phyloP scores from a whole-genome alignment of 2,329 filamentous ascomycete genomes.

The Epichloe bromicola region DNA sequence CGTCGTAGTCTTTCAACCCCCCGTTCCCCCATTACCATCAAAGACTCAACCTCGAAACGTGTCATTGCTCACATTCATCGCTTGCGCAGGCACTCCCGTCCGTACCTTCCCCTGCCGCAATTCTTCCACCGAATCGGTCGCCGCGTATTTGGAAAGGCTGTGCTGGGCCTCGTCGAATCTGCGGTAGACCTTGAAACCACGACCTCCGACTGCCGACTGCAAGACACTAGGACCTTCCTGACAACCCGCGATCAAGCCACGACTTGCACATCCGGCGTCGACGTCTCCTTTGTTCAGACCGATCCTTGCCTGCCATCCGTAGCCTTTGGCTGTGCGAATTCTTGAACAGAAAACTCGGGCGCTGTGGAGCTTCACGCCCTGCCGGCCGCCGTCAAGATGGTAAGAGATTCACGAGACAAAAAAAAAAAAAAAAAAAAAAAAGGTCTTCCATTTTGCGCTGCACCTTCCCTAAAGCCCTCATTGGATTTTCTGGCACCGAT shows the following conservation, averaged over 20 bases:
- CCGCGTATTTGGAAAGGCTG: constrained; percentile 3
- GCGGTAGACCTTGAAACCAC: not conserved
- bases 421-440: not conserved
- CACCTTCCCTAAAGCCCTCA: not conserved
- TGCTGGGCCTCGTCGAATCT: constrained; percentile 2
- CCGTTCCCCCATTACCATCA: not conserved
- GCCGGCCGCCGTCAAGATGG: constrained; percentile 6
- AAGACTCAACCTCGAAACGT: not conserved
- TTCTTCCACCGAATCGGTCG: constrained; percentile 1
- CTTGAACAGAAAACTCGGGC: not conserved
- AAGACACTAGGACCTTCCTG: not conserved
- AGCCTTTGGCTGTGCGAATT: constrained; percentile 3
- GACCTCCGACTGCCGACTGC: not conserved
- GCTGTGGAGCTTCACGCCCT: constrained; percentile 4
- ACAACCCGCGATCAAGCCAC: not conserved
- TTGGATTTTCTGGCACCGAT: not conserved
- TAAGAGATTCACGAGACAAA: constrained; percentile 1
- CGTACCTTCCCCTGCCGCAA: constrained; percentile 3
- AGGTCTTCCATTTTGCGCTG: not conserved
- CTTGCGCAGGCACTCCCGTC: constrained; percentile 1
- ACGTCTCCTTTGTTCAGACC: not conserved
- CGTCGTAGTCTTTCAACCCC: not conserved
- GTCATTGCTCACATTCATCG: constrained; percentile 1
- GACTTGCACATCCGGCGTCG: not conserved
- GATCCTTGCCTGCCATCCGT: constrained; percentile 1